Evolutionary conservation across 164 flowering plant species (phyloP), one percentile per base, ranked within the genome.

Genomic region (Magnolia sinica): DNA sequence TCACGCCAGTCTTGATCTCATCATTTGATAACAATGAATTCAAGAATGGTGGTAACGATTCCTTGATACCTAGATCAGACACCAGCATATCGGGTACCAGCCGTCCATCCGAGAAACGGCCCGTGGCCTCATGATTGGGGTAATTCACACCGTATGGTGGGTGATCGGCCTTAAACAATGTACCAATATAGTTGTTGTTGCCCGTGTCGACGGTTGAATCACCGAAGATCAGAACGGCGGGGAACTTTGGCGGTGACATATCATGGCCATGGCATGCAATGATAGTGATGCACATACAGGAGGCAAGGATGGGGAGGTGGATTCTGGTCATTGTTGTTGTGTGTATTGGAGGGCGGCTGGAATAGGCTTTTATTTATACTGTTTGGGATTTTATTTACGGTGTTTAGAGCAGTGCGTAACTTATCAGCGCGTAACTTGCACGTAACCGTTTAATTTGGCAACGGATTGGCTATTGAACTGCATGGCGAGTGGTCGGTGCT

Each of bases 181-280:
- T 80, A 0, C 37, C 3, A 3, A 90, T 64, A 78, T 75, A 85
- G 81, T 90, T 90, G 85, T 92, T 92, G 51, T 87, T 90, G 13
- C 92, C 96, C 0, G 91, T 78, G 68, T 90, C 96, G 0, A 87
- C 86, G 0, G 89, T 79, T 11, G 92, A 91, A 71, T 91, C 95
- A 0, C 95, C 96, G 27, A 91, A 91, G 45, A 85, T 29, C 1
- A 89, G 80, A 71, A 89, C 76, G 70, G 90, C 88, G 1, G 89
- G 79, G 75, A 87, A 85, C 55, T 59, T 75, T 4, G 71, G 71
- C 16, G 19, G 9, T 52, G 59, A 8, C 10, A 16, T 55, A 6
- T 31, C 71, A 4, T 29, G 45, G 20, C 45, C 71, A 4, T 68
- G 22, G 71, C 50, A 29, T 37, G 6, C 13, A 18, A 29, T 68